These are phyloP conservation scores for Oropetium thomaeum DNA, from an alignment of 176 grass and related monocot species.

Conservation along the genomic window DNA sequence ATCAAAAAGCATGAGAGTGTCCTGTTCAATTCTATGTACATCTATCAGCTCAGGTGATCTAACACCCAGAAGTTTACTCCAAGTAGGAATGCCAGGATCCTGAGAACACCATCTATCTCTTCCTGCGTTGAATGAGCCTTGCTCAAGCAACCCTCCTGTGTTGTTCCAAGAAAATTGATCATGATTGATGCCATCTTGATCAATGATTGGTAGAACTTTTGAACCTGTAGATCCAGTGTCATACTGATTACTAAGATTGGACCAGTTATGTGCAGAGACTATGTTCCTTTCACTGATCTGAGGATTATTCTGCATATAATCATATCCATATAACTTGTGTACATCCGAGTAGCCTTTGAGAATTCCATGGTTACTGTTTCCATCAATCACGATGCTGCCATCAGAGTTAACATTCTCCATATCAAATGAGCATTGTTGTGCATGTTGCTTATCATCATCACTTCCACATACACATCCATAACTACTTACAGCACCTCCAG, in stretches of 20 bases:
- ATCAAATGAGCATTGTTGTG: conserved; percentile 31
- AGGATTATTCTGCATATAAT: conserved; percentile 27
- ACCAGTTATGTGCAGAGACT: background rate
- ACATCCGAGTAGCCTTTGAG: conserved; percentile 10
- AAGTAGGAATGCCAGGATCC: conserved; percentile 2
- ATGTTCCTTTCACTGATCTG: conserved; percentile 26
- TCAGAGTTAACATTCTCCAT: conserved; percentile 10
- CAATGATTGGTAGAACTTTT: conserved; percentile 5
- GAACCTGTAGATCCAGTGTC: conserved; percentile 5
- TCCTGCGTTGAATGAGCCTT: background rate
- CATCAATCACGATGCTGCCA: conserved; percentile 24
- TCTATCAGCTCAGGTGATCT: conserved; percentile 25
- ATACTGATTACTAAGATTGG: conserved; percentile 4
- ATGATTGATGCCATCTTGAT: conserved; percentile 15
- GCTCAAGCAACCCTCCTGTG: conserved; percentile 10
- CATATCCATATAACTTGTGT: conserved; percentile 26
- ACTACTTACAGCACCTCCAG: conserved; percentile 12
- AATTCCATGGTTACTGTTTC: conserved; percentile 8
- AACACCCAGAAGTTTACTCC: conserved; percentile 19
- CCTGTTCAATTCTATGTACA: conserved; percentile 18
- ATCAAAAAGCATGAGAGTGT: conserved; percentile 14
- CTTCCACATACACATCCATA: conserved; percentile 17
- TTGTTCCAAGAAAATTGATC: conserved; percentile 1
- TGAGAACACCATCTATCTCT: conserved; percentile 11
- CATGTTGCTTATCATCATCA: conserved; percentile 13